phyloP scores from a whole-genome alignment of 768 basidiomycete genomes.

The Suillus tomentosus region DNA sequence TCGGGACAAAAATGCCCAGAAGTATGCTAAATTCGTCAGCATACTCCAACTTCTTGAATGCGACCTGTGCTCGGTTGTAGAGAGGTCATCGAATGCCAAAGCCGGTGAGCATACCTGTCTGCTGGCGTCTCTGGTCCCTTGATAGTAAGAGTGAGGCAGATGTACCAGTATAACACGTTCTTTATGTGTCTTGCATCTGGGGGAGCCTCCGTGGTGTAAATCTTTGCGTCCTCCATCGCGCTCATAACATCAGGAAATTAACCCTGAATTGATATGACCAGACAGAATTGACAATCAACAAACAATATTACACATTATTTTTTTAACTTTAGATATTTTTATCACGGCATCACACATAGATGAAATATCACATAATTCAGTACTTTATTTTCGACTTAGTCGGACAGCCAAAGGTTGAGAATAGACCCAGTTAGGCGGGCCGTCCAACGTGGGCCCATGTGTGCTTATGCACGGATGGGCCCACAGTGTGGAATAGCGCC shows the following conservation, averaged over 20 bases:
- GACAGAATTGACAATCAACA: too few species aligned
- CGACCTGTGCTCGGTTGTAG: constrained; percentile 30
- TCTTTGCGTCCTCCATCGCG: constrained; percentile 60
- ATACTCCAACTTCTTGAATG: constrained; percentile 44
- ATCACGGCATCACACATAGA: too few species aligned
- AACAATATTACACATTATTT: too few species aligned
- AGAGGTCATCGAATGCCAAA: not conserved
- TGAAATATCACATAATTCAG: too few species aligned
- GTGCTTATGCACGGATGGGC: too few species aligned
- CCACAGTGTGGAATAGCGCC: too few species aligned
- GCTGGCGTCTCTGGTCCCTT: constrained; percentile 50
- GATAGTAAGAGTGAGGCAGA: constrained; percentile 53
- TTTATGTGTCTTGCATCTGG: constrained; percentile 65
- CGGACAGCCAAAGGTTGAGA: too few species aligned
- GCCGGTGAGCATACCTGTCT: constrained; percentile 42
- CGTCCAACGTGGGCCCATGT: too few species aligned
- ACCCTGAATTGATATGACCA: too few species aligned
- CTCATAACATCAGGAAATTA: constrained; percentile 41
- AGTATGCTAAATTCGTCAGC: constrained; percentile 54
- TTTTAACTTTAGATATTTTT: too few species aligned
- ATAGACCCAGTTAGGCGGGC: too few species aligned
- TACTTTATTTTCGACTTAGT: too few species aligned
- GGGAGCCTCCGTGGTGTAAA: constrained; percentile 55
- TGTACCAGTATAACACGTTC: constrained; percentile 60
- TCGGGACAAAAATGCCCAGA: constrained; percentile 47